Conservation (phyloP, 768 basidiomycete species). For the Lepiota brunneoincarnata region DNA sequence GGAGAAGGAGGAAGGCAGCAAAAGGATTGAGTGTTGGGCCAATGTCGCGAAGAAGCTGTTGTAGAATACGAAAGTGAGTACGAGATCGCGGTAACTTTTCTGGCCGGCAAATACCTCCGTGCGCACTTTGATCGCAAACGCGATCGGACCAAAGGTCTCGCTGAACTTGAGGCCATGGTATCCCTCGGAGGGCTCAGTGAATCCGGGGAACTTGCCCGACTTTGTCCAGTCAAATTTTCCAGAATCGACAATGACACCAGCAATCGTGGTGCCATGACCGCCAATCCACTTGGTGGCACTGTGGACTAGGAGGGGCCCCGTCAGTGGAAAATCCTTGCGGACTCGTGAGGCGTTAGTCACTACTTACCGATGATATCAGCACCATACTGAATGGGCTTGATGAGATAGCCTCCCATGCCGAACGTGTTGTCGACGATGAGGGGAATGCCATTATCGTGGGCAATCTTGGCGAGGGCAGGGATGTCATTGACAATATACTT, state of each 20-base stretch:
- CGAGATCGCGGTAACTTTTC: conserved; percentile 7
- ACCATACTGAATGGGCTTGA: conserved; percentile 68
- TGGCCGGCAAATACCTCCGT: conserved; percentile 30
- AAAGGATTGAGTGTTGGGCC: conserved; percentile 70
- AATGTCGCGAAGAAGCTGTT: conserved; percentile 59
- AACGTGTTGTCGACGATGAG: conserved; percentile 83
- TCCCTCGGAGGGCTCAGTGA: conserved; percentile 72
- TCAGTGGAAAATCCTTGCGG: neutral
- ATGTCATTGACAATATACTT: conserved; percentile 68
- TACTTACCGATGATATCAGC: conserved; percentile 73
- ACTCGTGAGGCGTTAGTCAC: no score
- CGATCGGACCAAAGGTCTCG: conserved; percentile 61
- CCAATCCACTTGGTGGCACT: conserved; percentile 87
- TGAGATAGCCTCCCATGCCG: conserved; percentile 73
- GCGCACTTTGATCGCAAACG: conserved; percentile 69
- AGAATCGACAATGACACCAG: conserved; percentile 70
- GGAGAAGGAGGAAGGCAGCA: conserved; percentile 70
- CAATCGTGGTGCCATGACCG: conserved; percentile 78
- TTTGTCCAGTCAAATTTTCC: conserved; percentile 73
- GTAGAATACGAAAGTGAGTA: neutral
- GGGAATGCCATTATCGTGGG: conserved; percentile 70
- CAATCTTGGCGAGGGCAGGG: conserved; percentile 69
- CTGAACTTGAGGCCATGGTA: conserved; percentile 71
- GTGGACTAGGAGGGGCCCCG: conserved; percentile 43
- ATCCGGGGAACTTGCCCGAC: conserved; percentile 69